Evolutionary conservation across 129 eudicot genomes (phyloP).

Genomic region (Heracleum sosnowskyi): DNA sequence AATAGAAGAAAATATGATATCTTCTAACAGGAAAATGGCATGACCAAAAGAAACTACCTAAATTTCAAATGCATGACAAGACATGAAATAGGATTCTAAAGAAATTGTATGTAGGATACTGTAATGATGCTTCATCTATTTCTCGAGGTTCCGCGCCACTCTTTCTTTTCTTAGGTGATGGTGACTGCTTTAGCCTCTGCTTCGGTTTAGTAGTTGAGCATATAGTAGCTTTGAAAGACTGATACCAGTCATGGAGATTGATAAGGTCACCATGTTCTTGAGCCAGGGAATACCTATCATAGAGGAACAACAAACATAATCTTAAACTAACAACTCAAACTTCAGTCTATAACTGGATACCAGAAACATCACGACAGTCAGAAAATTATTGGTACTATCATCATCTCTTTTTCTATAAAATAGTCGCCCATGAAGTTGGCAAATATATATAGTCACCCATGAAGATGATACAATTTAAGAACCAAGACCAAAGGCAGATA

Average conservation of each 20-base stretch:
- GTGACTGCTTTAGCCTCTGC: slow-evolving; percentile 43
- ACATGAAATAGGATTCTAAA: slow-evolving; percentile 8
- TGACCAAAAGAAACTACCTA: neutral
- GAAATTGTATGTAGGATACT: slow-evolving; percentile 53
- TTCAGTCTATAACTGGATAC: neutral
- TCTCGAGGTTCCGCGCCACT: slow-evolving; percentile 26
- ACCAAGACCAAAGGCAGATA: neutral
- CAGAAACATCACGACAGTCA: neutral
- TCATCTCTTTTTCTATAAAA: neutral
- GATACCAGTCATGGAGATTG: slow-evolving; percentile 86
- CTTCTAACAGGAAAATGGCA: neutral
- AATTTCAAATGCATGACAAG: neutral
- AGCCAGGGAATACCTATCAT: slow-evolving; percentile 66
- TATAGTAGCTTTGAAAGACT: slow-evolving; percentile 57
- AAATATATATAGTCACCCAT: neutral
- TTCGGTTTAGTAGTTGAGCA: slow-evolving; percentile 22
- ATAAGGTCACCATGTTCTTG: slow-evolving; percentile 95
- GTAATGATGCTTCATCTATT: slow-evolving; percentile 52
- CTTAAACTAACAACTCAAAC: neutral
- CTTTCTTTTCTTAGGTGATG: slow-evolving; percentile 74
- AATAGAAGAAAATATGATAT: neutral
- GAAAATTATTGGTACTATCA: neutral
- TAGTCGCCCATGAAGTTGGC: neutral
- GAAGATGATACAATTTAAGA: neutral
- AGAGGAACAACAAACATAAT: neutral